These are phyloP conservation scores for Albophoma yamanashiensis DNA, from an alignment of 2,329 filamentous ascomycete genomes.

Conservation along the genomic window DNA sequence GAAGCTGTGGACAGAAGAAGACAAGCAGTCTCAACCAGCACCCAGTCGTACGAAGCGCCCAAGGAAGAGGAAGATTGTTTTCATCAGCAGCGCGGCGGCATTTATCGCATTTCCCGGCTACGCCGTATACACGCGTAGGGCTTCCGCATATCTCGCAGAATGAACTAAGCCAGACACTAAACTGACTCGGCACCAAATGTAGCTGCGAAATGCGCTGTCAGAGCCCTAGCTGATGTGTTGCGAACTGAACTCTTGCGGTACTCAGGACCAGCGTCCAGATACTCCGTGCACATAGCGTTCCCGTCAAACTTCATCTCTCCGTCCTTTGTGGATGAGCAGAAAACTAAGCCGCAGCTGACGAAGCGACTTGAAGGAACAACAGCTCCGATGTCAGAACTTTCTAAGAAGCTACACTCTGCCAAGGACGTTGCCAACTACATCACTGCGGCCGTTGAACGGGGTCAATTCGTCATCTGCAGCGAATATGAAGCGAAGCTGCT, in stretches of 20 bases:
- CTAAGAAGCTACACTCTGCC: neutral
- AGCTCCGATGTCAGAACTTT: neutral
- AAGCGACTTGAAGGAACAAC: neutral
- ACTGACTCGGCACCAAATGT: neutral
- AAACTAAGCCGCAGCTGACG: neutral
- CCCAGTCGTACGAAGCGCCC: neutral
- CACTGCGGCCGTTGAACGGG: neutral
- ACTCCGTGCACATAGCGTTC: neutral
- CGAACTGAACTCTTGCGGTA: neutral
- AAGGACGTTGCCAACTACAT: neutral
- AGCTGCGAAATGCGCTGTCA: neutral
- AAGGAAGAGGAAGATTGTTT: neutral
- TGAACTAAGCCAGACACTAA: neutral
- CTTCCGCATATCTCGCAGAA: neutral
- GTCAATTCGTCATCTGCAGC: neutral
- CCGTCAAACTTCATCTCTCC: neutral
- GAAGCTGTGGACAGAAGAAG: neutral
- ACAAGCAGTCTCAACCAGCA: neutral
- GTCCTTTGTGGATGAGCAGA: neutral
- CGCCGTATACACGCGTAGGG: neutral
- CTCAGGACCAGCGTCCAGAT: neutral
- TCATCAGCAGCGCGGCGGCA: neutral
- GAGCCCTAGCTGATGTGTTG: neutral
- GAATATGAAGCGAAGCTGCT: neutral
- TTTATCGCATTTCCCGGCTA: neutral